Conservation (phyloP, 768 basidiomycete genomes). For the Amanita phalloides region DNA sequence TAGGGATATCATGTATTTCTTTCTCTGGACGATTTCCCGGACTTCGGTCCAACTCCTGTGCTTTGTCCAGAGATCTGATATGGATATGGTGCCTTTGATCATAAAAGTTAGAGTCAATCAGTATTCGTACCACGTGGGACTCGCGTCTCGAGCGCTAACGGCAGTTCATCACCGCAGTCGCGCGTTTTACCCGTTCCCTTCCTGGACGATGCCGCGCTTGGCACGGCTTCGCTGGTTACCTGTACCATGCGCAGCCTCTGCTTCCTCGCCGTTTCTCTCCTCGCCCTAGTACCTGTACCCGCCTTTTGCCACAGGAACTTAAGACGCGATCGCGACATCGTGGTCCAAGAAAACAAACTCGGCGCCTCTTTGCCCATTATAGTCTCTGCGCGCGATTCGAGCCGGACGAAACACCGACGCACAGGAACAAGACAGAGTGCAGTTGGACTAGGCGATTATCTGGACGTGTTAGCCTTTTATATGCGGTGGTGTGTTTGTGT, state of each 20-base stretch:
- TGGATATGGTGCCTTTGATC: no score
- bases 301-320: neutral
- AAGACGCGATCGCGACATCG: neutral
- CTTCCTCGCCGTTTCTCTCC: neutral
- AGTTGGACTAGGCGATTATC: constrained; percentile 48
- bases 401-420: constrained; percentile 11
- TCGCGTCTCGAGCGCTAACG: no score
- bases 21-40: no score
- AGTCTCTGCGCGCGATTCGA: constrained; percentile 8
- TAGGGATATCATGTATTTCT: no score
- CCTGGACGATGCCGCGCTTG: neutral
- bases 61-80: no score
- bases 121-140: no score
- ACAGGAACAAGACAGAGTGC: constrained; percentile 21
- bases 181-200: neutral
- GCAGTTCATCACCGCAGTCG: no score
- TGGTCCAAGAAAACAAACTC: constrained; percentile 13
- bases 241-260: neutral
- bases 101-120: no score
- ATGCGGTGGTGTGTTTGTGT: neutral
- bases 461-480: constrained; percentile 42
- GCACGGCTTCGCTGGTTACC: neutral
- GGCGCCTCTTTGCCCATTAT: constrained; percentile 30
- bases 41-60: no score
- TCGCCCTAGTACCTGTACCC: neutral